Base-by-base conservation (phyloP, 2,329 filamentous ascomycete genomes). In the Calcarisporium arbuscula region DNA sequence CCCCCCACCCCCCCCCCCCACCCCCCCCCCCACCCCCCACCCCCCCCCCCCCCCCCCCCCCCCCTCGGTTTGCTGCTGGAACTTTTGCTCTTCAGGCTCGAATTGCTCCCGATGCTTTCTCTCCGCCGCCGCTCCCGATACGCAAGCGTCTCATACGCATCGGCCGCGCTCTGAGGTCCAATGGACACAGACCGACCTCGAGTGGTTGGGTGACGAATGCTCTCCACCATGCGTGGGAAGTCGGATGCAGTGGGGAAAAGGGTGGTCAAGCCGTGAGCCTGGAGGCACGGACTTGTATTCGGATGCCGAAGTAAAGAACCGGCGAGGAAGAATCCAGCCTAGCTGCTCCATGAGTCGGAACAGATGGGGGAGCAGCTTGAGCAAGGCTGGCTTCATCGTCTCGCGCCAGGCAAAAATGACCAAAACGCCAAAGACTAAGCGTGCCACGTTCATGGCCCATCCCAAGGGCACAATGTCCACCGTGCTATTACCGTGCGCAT, bases 71-170 rank as follows among this genome's bases (percentile, higher is more conserved):
- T n/a, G n/a, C n/a, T n/a, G n/a, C n/a, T n/a, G n/a, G n/a, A n/a
- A n/a, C n/a, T n/a, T 48, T 62, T 69, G 45, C 59, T 64, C 44
- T 58, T 60, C 21, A 71, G 36, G 40, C 63, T 66, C n/a, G 62
- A 59, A 35, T 74, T 68, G 51, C 72, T 71, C 38, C 63, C 55
- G 27, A 74, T 57, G 55, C 74, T 72, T 60, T 78, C 74, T 20
- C 72, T 57, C 19, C 74, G 60, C 37, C 67, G 62, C 16, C 72
- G 61, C 51, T 95, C 87, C 15, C 90, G 80, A 54, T 95, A 95
- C 6, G 90, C 92, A 31, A 98, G 69, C 15, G 88, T 87, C 64
- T 98, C 92, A 61, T 95, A 95, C 17, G 88, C 92, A 62, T 98
- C 92, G 3, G 92, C 92, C 41, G 89, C 89, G 29, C 89, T 95